Conservation (phyloP, 768 basidiomycete genomes). For the Multifurca ochricompacta region DNA sequence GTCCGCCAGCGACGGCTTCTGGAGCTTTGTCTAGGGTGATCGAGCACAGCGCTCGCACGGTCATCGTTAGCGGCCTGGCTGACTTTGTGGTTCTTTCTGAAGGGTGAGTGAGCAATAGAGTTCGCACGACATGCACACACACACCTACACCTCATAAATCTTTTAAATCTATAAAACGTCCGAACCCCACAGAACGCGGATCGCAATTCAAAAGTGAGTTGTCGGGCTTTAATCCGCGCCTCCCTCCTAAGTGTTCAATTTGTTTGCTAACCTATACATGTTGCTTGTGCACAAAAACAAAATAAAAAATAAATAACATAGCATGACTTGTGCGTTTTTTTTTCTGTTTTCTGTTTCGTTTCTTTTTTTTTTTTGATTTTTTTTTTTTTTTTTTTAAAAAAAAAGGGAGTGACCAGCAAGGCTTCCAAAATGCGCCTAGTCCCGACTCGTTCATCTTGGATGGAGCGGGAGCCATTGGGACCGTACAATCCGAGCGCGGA, state of each 20-base stretch:
- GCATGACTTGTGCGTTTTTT: constrained; percentile 20
- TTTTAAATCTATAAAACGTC: not conserved
- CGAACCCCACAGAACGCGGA: not conserved
- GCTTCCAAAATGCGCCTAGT: constrained; percentile 12
- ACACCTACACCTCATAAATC: no score
- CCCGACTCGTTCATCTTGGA: constrained; percentile 18
- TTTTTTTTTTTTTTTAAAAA: not conserved
- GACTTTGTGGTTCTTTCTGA: constrained; percentile 14
- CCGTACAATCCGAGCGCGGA: constrained; percentile 19
- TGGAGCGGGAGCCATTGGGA: constrained; percentile 15
- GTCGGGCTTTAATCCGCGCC: not conserved
- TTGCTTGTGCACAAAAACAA: no score
- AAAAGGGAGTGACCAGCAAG: constrained; percentile 17
- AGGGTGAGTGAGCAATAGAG: constrained; percentile 15
- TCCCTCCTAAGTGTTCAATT: no score
- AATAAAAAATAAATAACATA: not conserved
- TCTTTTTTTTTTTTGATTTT: not conserved
- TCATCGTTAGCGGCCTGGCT: constrained; percentile 8
- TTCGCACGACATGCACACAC: no score
- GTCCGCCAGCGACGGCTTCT: not conserved
- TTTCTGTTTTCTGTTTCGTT: not conserved
- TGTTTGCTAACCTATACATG: no score
- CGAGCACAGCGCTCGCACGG: constrained; percentile 1
- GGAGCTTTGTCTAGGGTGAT: constrained; percentile 15
- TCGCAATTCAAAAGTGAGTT: constrained; percentile 20